phyloP scores from a whole-genome alignment of 2,329 filamentous ascomycete genomes.

The Rhinocladiella similis region DNA sequence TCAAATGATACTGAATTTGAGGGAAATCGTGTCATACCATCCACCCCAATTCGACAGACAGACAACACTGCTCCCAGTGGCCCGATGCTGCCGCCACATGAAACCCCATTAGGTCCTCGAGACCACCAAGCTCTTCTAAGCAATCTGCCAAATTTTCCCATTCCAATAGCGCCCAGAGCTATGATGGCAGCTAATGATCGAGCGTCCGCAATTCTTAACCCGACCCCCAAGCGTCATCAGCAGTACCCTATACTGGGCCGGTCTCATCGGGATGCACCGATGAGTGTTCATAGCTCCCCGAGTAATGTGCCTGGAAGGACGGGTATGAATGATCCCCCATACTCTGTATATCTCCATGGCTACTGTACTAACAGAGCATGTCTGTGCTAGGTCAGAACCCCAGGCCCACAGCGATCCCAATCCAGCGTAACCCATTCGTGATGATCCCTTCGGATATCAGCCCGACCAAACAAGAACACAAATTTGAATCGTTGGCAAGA shows the following conservation, averaged over 20 bases:
- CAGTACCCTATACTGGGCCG: conserved; percentile 19
- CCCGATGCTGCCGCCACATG: neutral
- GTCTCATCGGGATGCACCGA: conserved; percentile 3
- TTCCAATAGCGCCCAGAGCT: conserved; percentile 15
- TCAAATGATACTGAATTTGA: conserved; percentile 1
- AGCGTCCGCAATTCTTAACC: conserved; percentile 9
- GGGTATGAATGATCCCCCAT: conserved; percentile 12
- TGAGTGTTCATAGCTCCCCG: conserved; percentile 16
- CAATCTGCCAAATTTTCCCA: neutral
- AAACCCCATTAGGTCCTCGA: conserved; percentile 4
- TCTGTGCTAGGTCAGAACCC: conserved; percentile 10
- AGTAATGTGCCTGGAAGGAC: neutral
- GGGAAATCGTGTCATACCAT: neutral
- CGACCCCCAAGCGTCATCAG: conserved; percentile 14
- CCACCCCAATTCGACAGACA: conserved; percentile 11
- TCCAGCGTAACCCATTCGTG: conserved; percentile 3
- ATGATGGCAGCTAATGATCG: conserved; percentile 8
- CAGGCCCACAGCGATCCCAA: neutral
- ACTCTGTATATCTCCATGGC: conserved; percentile 1
- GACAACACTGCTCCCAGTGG: neutral
- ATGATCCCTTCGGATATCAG: conserved; percentile 27
- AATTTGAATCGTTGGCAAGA: conserved; percentile 19
- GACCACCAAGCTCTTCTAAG: neutral
- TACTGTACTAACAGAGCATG: conserved; percentile 16
- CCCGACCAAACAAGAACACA: conserved; percentile 29